Evolutionary conservation across 2,329 filamentous ascomycete species (phyloP).

Genomic region (Hymenoscyphus infarciens): DNA sequence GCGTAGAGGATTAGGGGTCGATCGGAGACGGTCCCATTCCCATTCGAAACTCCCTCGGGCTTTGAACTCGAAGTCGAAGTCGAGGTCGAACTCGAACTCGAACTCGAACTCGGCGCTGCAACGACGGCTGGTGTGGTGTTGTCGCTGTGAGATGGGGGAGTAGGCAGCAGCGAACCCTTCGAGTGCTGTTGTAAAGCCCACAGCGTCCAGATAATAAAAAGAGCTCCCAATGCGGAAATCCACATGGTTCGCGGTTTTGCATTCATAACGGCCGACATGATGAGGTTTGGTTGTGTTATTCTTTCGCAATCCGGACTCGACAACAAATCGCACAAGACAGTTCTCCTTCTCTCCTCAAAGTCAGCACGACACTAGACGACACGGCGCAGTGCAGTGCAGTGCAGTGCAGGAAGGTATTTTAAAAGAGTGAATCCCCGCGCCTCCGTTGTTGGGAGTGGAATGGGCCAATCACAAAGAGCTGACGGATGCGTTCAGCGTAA

Average conservation of each 20-base stretch:
- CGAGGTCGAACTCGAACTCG: neutral
- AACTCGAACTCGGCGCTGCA: neutral
- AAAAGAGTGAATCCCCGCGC: too few species aligned
- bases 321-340: too few species aligned
- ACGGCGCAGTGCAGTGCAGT: too few species aligned
- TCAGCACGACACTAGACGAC: too few species aligned
- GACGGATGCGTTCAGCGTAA: too few species aligned
- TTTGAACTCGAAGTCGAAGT: neutral
- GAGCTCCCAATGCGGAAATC: neutral
- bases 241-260: conserved; percentile 8
- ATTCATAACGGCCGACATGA: conserved; percentile 8
- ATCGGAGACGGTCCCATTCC: conserved; percentile 11
- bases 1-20: conserved; percentile 31
- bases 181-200: conserved; percentile 5
- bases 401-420: too few species aligned
- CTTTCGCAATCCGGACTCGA: neutral
- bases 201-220: conserved; percentile 3
- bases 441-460: too few species aligned
- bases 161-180: neutral
- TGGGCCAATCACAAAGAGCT: too few species aligned
- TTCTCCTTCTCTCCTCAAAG: too few species aligned
- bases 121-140: too few species aligned
- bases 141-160: neutral
- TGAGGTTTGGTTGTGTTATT: neutral
- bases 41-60: neutral